Conservation (phyloP, 495 filamentous ascomycete species). For the Immersiella caudata region DNA sequence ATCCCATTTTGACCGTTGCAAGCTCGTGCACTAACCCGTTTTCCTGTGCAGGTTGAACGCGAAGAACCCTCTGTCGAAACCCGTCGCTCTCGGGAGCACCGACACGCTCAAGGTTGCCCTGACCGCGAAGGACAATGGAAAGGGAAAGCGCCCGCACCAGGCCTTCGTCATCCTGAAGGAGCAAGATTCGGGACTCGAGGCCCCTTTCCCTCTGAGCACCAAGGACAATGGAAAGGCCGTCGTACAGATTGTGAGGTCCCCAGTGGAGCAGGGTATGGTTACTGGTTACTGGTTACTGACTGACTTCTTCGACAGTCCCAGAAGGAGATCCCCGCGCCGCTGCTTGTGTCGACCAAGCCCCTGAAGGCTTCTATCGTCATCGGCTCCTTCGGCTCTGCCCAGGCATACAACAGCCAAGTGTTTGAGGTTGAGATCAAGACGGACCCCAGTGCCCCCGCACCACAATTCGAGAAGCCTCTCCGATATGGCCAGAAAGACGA, state of each 20-base stretch:
- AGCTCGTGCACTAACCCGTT: background rate
- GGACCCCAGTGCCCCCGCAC: constrained; percentile 63
- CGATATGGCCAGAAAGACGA: constrained; percentile 81
- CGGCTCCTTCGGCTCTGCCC: constrained; percentile 79
- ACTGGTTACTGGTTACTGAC: constrained; percentile 18
- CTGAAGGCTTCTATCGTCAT: constrained; percentile 79
- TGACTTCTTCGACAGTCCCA: constrained; percentile 64
- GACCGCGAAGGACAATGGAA: constrained; percentile 76
- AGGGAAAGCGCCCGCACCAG: constrained; percentile 84
- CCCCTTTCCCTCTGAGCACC: constrained; percentile 82
- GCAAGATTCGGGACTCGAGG: constrained; percentile 72
- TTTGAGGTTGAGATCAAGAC: constrained; percentile 58
- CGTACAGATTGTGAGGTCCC: constrained; percentile 71
- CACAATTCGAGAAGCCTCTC: constrained; percentile 63
- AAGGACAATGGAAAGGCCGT: constrained; percentile 87
- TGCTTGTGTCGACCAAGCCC: constrained; percentile 66
- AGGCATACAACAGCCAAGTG: constrained; percentile 68
- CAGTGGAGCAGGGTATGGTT: background rate
- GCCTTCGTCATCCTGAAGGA: constrained; percentile 86
- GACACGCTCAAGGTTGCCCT: constrained; percentile 83
- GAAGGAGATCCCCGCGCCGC: constrained; percentile 85
- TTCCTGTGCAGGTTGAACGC: constrained; percentile 58
- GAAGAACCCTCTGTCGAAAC: constrained; percentile 62
- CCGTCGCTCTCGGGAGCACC: constrained; percentile 64
- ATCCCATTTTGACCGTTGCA: background rate